Evolutionary conservation across 345 rosid genomes (phyloP).

Genomic region (Balakata baccata): DNA sequence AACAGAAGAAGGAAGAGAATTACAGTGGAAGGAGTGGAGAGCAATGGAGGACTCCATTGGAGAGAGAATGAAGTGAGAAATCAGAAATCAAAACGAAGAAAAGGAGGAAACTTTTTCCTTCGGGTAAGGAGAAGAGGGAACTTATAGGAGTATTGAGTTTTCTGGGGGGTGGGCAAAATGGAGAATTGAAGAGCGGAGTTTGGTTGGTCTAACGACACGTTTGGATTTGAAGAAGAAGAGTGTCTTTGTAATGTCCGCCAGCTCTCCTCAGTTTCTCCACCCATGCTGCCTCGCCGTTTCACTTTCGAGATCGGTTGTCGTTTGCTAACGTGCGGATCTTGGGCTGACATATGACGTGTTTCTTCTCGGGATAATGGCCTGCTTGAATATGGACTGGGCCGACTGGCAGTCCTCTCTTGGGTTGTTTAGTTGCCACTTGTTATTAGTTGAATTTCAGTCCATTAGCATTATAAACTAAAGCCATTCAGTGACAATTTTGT

Average conservation of each 20-base stretch:
- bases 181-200: background rate
- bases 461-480: too few species aligned
- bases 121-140: background rate
- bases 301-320: background rate
- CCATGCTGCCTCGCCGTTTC: background rate
- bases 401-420: too few species aligned
- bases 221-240: background rate
- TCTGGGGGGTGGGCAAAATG: background rate
- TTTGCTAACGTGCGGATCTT: background rate
- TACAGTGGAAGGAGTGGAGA: slow-evolving; percentile 68
- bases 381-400: too few species aligned
- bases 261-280: slow-evolving; percentile 33
- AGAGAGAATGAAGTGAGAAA: background rate
- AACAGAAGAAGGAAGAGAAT: slow-evolving; percentile 17
- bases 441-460: too few species aligned
- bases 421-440: too few species aligned
- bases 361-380: too few species aligned
- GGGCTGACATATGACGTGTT: too few species aligned
- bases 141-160: background rate
- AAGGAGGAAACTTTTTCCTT: background rate
- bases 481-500: too few species aligned
- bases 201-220: slow-evolving; percentile 11
- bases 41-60: slow-evolving; percentile 70
- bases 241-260: slow-evolving; percentile 43
- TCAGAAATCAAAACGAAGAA: background rate